Conservation (phyloP, 495 filamentous ascomycete genomes). For the Neurospora tetrasperma region DNA sequence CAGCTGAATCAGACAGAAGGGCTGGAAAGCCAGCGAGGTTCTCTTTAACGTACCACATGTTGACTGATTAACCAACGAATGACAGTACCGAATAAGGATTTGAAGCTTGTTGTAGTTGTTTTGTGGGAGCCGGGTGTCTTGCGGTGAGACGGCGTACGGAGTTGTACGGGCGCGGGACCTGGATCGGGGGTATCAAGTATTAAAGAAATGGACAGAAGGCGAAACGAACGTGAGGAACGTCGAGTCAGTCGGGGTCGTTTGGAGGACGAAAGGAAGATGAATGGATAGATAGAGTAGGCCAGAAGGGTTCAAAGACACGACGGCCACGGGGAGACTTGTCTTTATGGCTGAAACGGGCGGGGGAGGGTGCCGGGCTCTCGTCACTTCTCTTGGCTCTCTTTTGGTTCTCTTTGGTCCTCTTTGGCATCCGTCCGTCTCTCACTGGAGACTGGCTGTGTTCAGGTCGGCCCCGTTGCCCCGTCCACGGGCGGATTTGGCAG, state of each 20-base stretch:
- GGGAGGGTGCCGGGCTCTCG: neutral
- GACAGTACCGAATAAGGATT: slow-evolving; percentile 8
- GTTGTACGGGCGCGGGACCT: neutral
- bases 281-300: neutral
- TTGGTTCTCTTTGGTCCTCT: neutral
- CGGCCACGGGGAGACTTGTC: neutral
- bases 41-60: slow-evolving; percentile 24
- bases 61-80: slow-evolving; percentile 20
- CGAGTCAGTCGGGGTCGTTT: neutral
- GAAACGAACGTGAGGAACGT: slow-evolving; percentile 1
- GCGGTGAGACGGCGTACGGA: neutral
- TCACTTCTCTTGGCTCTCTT: neutral
- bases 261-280: neutral
- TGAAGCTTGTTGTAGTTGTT: neutral
- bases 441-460: neutral
- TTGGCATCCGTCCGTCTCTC: neutral
- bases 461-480: neutral
- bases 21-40: slow-evolving; percentile 6
- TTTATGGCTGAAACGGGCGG: neutral
- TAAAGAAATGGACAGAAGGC: neutral
- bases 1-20: neutral
- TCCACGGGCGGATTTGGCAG: neutral
- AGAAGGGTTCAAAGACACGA: neutral
- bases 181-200: slow-evolving; percentile 1
- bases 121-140: neutral